phyloP scores from a whole-genome alignment of 305 asterid species.

The Rubia peregrina region DNA sequence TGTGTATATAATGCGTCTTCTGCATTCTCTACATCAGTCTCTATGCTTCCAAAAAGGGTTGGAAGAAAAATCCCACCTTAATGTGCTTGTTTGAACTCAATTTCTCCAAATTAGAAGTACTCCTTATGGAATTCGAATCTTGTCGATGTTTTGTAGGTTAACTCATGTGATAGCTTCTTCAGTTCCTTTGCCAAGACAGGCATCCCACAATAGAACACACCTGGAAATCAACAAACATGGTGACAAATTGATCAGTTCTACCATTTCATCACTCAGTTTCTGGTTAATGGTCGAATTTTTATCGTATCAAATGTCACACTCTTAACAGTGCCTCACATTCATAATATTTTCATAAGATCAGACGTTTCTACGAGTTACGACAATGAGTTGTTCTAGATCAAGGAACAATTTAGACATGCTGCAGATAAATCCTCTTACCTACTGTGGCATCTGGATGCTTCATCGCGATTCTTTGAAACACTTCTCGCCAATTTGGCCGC shows the following conservation, averaged over 20 bases:
- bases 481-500: constrained; percentile 85
- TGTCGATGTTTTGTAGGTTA: constrained; percentile 74
- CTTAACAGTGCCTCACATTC: neutral
- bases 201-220: constrained; percentile 87
- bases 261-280: neutral
- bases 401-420: neutral
- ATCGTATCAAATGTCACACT: too few species aligned
- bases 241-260: neutral
- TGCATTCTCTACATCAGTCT: constrained; percentile 21
- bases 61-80: neutral
- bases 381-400: too few species aligned
- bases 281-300: too few species aligned
- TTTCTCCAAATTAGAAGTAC: constrained; percentile 41
- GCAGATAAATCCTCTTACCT: constrained; percentile 37
- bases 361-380: too few species aligned
- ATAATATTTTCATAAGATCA: neutral
- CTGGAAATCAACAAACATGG: constrained; percentile 29
- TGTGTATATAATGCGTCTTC: constrained; percentile 10
- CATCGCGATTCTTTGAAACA: constrained; percentile 66
- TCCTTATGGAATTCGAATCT: constrained; percentile 90
- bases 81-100: constrained; percentile 3
- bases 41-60: constrained; percentile 35
- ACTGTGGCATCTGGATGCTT: constrained; percentile 77
- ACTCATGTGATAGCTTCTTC: constrained; percentile 64
- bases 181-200: constrained; percentile 83